These are phyloP conservation scores for Boletus sp. DNA, from an alignment of 1,284 basidiomycete genomes.

Conservation along the genomic window DNA sequence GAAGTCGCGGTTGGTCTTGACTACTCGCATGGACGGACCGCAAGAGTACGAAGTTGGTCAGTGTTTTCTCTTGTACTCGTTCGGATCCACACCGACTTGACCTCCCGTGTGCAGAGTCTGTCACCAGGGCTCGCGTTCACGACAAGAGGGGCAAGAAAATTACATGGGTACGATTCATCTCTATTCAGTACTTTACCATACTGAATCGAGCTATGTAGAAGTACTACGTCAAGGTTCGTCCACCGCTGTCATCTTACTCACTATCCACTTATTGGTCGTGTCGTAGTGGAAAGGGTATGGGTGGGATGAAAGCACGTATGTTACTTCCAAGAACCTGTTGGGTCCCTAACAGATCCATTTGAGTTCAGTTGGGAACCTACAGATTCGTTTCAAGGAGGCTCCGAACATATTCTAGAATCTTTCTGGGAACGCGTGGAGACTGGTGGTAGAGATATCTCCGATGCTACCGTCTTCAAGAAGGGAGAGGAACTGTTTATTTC, in stretches of 20 bases:
- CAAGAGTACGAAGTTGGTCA: conserved; percentile 68
- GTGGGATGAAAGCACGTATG: conserved; percentile 65
- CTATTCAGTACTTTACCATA: conserved; percentile 9
- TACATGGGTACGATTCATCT: conserved; percentile 41
- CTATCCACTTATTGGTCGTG: conserved; percentile 5
- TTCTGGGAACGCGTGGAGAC: conserved; percentile 62
- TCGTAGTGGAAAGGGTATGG: conserved; percentile 68
- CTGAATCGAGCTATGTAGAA: conserved; percentile 39
- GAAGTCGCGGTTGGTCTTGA: conserved; percentile 22
- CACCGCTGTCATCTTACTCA: background rate
- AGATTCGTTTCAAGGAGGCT: conserved; percentile 55
- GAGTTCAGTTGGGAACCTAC: conserved; percentile 64
- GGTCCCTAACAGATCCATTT: conserved; percentile 6
- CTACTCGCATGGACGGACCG: conserved; percentile 27
- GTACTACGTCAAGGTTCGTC: conserved; percentile 61
- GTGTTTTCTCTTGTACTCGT: conserved; percentile 25
- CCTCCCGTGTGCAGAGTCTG: conserved; percentile 44
- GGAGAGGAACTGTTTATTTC: conserved; percentile 55
- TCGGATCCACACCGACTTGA: background rate
- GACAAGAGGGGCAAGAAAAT: conserved; percentile 44
- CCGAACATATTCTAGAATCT: conserved; percentile 52
- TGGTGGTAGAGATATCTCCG: conserved; percentile 48
- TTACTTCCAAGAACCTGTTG: conserved; percentile 14
- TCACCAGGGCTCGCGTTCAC: conserved; percentile 49
- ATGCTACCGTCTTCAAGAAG: conserved; percentile 48